These are phyloP conservation scores for Monilinia laxa DNA, from an alignment of 2,329 filamentous ascomycete genomes.

Conservation along the genomic window DNA sequence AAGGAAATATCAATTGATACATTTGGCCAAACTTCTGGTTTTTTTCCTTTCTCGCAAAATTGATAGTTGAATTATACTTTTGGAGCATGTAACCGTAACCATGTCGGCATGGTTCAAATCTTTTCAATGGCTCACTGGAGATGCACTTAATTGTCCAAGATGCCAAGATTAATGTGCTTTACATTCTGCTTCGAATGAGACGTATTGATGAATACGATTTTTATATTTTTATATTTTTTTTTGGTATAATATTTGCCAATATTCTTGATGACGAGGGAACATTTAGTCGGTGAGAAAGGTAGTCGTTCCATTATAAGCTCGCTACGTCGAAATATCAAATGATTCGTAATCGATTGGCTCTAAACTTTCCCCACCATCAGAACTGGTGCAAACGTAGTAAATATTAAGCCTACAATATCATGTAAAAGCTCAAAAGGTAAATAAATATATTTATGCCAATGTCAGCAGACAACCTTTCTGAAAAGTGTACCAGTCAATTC, in stretches of 20 bases:
- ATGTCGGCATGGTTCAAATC: neutral
- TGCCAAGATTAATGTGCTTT: neutral
- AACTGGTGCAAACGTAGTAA: neutral
- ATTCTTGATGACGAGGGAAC: neutral
- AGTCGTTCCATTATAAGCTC: neutral
- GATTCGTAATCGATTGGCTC: constrained; percentile 5
- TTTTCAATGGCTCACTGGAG: neutral
- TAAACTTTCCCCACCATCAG: neutral
- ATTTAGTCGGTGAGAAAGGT: neutral
- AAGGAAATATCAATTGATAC: neutral
- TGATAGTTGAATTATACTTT: neutral
- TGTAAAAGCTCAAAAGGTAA: neutral
- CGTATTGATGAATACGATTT: neutral
- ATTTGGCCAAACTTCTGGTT: neutral
- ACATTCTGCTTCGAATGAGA: neutral
- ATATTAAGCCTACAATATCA: neutral
- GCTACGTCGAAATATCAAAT: neutral
- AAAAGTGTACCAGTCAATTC: neutral
- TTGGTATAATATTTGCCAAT: neutral
- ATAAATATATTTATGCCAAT: constrained; percentile 1
- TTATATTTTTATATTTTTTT: too few species aligned
- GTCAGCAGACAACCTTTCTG: neutral
- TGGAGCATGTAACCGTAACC: too few species aligned
- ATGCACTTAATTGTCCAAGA: neutral
- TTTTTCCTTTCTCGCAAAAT: too few species aligned